Evolutionary conservation across 106 monocot genomes (phyloP).

Genomic region (Acanthochlamys bracteata): DNA sequence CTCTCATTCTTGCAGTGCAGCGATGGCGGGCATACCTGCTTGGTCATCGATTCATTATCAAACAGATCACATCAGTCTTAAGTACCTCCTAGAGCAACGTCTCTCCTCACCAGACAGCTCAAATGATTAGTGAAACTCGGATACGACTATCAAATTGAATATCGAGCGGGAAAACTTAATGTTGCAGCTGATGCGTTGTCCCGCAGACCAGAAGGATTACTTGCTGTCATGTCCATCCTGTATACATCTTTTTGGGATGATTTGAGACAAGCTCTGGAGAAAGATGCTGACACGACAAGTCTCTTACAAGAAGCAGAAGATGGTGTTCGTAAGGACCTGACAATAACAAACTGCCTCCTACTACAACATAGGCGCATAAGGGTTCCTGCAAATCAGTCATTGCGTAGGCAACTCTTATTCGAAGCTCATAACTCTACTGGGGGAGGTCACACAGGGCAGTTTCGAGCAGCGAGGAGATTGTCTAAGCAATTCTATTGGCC

Average conservation of each 20-base stretch:
- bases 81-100: slow-evolving; percentile 1
- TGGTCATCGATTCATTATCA: neutral
- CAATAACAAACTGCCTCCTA: neutral
- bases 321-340: too few relatives aligned
- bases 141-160: neutral
- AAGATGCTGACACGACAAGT: too few relatives aligned
- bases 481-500: neutral
- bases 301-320: too few relatives aligned
- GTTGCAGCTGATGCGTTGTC: neutral
- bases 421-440: neutral
- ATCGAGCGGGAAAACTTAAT: neutral
- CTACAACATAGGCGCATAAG: neutral
- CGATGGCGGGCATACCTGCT: neutral
- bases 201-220: neutral
- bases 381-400: neutral
- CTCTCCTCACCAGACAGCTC: neutral
- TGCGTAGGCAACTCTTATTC: neutral
- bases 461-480: neutral
- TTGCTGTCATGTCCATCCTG: too few relatives aligned
- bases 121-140: neutral
- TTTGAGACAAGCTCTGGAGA: neutral
- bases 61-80: neutral
- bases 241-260: neutral
- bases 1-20: neutral
- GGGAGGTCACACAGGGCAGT: neutral